Evolutionary conservation across 2,329 filamentous ascomycete genomes (phyloP).

Genomic region (Onygenales sp.): DNA sequence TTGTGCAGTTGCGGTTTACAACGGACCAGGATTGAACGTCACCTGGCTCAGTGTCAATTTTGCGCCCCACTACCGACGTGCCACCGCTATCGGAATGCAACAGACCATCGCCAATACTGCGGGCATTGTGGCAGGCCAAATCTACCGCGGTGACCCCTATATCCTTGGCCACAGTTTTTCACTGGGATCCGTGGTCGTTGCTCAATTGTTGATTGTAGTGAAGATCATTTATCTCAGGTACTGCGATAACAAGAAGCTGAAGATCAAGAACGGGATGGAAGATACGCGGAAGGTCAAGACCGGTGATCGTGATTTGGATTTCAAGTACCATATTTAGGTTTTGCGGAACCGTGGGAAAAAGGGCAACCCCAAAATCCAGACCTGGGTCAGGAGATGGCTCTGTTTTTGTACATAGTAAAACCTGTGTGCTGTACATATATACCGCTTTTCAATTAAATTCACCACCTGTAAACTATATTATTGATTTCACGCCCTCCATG

Average conservation of each 20-base stretch:
- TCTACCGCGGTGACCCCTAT: conserved; percentile 31
- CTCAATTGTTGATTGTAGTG: conserved; percentile 27
- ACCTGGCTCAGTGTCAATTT: conserved; percentile 43
- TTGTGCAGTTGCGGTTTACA: conserved; percentile 40
- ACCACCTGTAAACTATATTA: too few relatives aligned
- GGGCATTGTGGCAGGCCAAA: conserved; percentile 40
- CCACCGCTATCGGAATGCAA: conserved; percentile 37
- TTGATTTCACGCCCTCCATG: too few relatives aligned
- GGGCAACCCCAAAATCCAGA: not conserved
- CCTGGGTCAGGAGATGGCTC: not conserved
- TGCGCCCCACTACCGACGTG: conserved; percentile 40
- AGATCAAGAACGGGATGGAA: conserved; percentile 31
- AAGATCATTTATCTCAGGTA: conserved; percentile 36
- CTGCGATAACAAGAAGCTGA: conserved; percentile 32
- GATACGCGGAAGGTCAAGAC: conserved; percentile 38
- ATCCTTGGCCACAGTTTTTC: conserved; percentile 29
- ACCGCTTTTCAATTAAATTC: too few relatives aligned
- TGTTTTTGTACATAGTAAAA: not conserved
- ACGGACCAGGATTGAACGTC: conserved; percentile 36
- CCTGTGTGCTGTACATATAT: too few relatives aligned
- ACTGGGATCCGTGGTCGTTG: conserved; percentile 24
- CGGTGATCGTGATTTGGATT: conserved; percentile 40
- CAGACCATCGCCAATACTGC: conserved; percentile 41
- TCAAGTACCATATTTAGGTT: conserved; percentile 33
- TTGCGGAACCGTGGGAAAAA: too few relatives aligned